Conservation (phyloP, 2,329 filamentous ascomycete genomes). For the Alternaria infectoria region DNA sequence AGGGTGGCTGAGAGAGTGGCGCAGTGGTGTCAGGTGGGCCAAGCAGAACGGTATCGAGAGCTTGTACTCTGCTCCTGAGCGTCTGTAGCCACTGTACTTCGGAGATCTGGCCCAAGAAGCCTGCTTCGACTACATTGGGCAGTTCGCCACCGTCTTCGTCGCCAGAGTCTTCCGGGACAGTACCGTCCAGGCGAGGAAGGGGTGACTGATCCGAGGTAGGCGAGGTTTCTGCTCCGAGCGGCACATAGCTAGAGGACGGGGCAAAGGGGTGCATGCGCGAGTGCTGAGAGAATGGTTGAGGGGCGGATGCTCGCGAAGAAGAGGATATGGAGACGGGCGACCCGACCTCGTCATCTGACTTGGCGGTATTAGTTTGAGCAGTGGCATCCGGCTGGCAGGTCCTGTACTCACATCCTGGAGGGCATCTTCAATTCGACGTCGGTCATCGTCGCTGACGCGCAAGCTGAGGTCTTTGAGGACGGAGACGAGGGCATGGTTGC, state of each 20-base stretch:
- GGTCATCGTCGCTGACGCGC: conserved; percentile 17
- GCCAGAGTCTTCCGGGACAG: background rate
- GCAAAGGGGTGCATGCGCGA: background rate
- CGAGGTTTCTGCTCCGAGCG: background rate
- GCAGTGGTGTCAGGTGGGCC: background rate
- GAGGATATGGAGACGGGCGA: background rate
- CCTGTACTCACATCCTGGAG: conserved; percentile 15
- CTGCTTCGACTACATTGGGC: conserved; percentile 4
- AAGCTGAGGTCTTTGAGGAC: conserved; percentile 22
- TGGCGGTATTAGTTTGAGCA: background rate
- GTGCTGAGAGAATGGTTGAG: background rate
- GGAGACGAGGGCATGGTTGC: conserved; percentile 17
- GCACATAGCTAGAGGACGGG: background rate
- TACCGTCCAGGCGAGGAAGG: background rate
- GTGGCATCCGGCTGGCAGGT: background rate
- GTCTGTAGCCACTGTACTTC: conserved; percentile 29
- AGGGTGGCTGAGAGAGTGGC: background rate
- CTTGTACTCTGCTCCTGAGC: conserved; percentile 10
- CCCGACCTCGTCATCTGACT: conserved; percentile 6
- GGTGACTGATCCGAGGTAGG: background rate
- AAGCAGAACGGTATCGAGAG: conserved; percentile 5
- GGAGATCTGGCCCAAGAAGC: conserved; percentile 22
- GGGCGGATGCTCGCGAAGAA: conserved; percentile 2
- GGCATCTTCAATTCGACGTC: conserved; percentile 12
- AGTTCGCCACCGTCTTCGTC: background rate